Conservation (phyloP, 2,329 filamentous ascomycete genomes). For the Leptosphaerulina australis region DNA sequence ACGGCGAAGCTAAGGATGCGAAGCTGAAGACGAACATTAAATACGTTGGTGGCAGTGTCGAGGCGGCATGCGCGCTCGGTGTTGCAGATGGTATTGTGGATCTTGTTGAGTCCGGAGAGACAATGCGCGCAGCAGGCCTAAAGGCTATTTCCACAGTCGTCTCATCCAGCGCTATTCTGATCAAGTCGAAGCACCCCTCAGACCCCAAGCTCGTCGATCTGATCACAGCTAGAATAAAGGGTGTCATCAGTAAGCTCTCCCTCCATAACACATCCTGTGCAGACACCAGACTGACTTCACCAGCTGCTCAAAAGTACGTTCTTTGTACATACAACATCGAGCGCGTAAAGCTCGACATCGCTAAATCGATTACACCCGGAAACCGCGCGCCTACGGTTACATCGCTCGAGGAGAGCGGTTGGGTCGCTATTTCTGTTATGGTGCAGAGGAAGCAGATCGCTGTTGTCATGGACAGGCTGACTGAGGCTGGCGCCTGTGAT, state of each 20-base stretch:
- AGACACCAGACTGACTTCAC: constrained; percentile 15
- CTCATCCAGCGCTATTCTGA: constrained; percentile 83
- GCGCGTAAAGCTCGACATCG: constrained; percentile 68
- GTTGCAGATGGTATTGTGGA: constrained; percentile 98
- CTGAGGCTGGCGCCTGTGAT: constrained; percentile 77
- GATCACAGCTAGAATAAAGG: constrained; percentile 84
- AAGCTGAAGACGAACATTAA: constrained; percentile 86
- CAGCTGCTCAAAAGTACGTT: constrained; percentile 86
- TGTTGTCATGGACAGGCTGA: constrained; percentile 83
- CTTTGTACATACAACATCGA: constrained; percentile 96
- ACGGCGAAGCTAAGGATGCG: constrained; percentile 46
- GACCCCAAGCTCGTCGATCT: constrained; percentile 81
- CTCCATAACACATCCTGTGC: background rate
- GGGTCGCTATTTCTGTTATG: constrained; percentile 96
- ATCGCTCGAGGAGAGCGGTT: constrained; percentile 83
- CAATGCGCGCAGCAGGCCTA: constrained; percentile 93
- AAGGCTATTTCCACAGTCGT: constrained; percentile 94
- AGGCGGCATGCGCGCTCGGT: constrained; percentile 92
- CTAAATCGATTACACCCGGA: constrained; percentile 82
- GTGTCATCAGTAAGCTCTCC: constrained; percentile 75
- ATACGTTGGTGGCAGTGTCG: constrained; percentile 93
- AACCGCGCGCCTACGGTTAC: constrained; percentile 93
- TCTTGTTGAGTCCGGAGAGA: constrained; percentile 97
- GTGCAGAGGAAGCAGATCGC: constrained; percentile 87
- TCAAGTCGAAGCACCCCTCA: constrained; percentile 84